phyloP scores from a whole-genome alignment of 1,139 yeast genomes.

The Suhomyces taliae region DNA sequence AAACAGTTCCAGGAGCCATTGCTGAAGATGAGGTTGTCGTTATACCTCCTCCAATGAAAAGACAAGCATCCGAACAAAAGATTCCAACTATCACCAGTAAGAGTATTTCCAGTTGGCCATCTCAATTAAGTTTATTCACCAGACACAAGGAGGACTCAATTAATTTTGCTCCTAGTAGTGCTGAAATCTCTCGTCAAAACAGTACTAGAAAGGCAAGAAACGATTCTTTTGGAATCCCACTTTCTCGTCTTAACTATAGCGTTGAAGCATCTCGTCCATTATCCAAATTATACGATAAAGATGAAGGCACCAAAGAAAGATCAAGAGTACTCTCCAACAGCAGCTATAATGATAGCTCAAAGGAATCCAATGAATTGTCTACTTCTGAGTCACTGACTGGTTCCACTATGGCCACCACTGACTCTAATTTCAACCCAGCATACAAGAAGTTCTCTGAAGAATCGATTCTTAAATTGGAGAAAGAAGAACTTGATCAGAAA shows the following conservation, averaged over 20 bases:
- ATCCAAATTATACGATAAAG: slow-evolving; percentile 12
- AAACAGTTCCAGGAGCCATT: not conserved
- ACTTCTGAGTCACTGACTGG: not conserved
- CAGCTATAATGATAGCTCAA: not conserved
- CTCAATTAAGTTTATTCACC: slow-evolving; percentile 54
- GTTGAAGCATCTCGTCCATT: slow-evolving; percentile 14
- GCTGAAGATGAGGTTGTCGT: not conserved
- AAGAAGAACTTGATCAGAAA: slow-evolving; percentile 38
- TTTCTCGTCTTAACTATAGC: slow-evolving; percentile 15
- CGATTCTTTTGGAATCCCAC: slow-evolving; percentile 29
- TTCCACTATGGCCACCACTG: not conserved
- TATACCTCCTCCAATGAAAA: not conserved
- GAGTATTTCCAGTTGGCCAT: slow-evolving; percentile 41
- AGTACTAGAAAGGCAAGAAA: slow-evolving; percentile 38
- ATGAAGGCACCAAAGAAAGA: slow-evolving; percentile 1
- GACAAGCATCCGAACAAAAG: not conserved
- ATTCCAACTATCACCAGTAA: slow-evolving; percentile 2
- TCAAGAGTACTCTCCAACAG: slow-evolving; percentile 3
- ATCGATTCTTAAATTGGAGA: slow-evolving; percentile 45
- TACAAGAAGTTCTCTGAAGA: slow-evolving; percentile 29
- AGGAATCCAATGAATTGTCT: slow-evolving; percentile 1
- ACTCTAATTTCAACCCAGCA: not conserved
- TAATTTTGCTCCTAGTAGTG: slow-evolving; percentile 33
- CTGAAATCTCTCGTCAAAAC: slow-evolving; percentile 35
- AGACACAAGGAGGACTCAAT: slow-evolving; percentile 34